Evolutionary conservation across 2,329 filamentous ascomycete genomes (phyloP).

Genomic region (Xylariaceae sp.): DNA sequence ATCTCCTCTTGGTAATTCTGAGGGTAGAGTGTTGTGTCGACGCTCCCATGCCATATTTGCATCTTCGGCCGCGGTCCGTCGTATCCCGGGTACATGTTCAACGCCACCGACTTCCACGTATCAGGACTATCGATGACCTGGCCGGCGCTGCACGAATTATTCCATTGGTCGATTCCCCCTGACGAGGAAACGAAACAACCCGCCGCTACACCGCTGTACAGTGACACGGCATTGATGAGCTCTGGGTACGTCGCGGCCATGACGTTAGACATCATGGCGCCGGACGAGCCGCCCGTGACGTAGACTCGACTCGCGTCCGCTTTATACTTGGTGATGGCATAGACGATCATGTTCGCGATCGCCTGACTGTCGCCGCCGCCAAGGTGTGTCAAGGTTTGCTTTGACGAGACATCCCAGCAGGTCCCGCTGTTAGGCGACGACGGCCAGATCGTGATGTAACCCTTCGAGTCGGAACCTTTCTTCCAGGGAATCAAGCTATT

Average conservation of each 20-base stretch:
- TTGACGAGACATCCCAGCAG: slow-evolving; percentile 57
- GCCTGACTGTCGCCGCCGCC: slow-evolving; percentile 36
- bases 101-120: slow-evolving; percentile 45
- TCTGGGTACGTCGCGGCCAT: slow-evolving; percentile 42
- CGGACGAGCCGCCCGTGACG: slow-evolving; percentile 35
- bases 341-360: slow-evolving; percentile 37
- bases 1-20: slow-evolving; percentile 56
- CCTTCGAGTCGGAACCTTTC: slow-evolving; percentile 32
- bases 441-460: slow-evolving; percentile 48
- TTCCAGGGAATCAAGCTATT: slow-evolving; percentile 36
- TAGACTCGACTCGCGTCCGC: slow-evolving; percentile 30
- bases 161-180: slow-evolving; percentile 46
- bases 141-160: slow-evolving; percentile 46
- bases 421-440: slow-evolving; percentile 43
- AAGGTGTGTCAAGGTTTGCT: slow-evolving; percentile 32
- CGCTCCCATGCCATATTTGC: slow-evolving; percentile 55
- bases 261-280: slow-evolving; percentile 39
- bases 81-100: slow-evolving; percentile 48
- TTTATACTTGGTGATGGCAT: slow-evolving; percentile 30
- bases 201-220: slow-evolving; percentile 40
- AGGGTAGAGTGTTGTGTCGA: slow-evolving; percentile 46
- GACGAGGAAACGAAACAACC: slow-evolving; percentile 39
- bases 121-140: slow-evolving; percentile 39
- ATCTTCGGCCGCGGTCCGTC: slow-evolving; percentile 48
- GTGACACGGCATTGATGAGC: slow-evolving; percentile 35